phyloP scores from a whole-genome alignment of 2,329 filamentous ascomycete species.

The Diaporthe velutina region DNA sequence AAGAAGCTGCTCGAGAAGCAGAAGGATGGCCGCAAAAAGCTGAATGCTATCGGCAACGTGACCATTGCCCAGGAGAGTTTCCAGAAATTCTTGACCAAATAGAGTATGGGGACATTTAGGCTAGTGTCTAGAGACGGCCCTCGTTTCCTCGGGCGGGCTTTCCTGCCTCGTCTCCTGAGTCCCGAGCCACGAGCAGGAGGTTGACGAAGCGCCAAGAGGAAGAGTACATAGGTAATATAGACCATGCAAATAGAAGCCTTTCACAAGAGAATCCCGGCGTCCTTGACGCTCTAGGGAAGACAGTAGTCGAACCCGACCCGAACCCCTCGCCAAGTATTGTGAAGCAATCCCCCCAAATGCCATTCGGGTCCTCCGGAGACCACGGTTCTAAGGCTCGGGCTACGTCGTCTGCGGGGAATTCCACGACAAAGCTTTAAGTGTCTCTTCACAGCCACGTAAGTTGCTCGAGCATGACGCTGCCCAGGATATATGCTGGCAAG shows the following conservation, averaged over 20 bases:
- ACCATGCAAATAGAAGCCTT: background rate
- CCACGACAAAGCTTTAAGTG: background rate
- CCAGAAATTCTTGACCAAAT: conserved; percentile 92
- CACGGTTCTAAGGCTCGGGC: background rate
- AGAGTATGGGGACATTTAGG: too few relatives aligned
- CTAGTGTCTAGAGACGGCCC: too few relatives aligned
- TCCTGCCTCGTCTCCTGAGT: background rate
- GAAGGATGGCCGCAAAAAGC: conserved; percentile 91
- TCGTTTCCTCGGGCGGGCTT: background rate
- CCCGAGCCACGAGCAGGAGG: background rate
- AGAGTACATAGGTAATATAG: too few relatives aligned
- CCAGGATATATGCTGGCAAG: background rate
- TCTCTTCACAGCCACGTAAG: background rate
- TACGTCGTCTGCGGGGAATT: background rate
- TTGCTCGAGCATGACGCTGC: background rate
- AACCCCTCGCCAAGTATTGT: background rate
- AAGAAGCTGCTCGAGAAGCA: conserved; percentile 95
- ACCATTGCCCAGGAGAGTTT: conserved; percentile 97
- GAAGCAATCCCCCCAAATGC: background rate
- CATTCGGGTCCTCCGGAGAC: background rate
- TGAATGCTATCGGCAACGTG: conserved; percentile 88
- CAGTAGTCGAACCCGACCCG: background rate
- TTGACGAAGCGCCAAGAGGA: background rate
- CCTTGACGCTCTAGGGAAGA: background rate
- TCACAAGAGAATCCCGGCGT: background rate